Conservation (phyloP, 1,139 yeast genomes). For the Yamadazyma triangularis region DNA sequence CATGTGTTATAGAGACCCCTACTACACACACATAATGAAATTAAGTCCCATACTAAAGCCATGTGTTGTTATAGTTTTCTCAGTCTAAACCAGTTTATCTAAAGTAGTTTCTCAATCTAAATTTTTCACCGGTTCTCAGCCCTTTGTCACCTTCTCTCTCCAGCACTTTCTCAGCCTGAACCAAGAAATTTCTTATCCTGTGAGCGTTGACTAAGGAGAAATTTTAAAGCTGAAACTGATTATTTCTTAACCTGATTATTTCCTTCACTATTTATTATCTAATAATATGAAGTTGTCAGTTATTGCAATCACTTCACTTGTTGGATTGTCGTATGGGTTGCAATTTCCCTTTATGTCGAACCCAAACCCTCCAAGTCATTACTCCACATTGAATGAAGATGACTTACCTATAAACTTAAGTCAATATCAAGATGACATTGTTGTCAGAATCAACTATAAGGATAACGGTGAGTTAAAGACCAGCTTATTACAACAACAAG, state of each 20-base stretch:
- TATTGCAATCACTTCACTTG: background rate
- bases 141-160: too few relatives aligned
- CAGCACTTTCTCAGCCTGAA: too few relatives aligned
- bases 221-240: background rate
- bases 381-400: constrained; percentile 10
- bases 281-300: background rate
- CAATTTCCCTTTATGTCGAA: constrained; percentile 1
- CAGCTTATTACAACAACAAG: constrained; percentile 12
- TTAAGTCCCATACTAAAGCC: background rate
- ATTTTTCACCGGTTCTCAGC: too few relatives aligned
- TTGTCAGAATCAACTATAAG: constrained; percentile 39
- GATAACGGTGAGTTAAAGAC: constrained; percentile 16
- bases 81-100: too few relatives aligned
- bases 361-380: constrained; percentile 9
- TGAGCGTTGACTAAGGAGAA: background rate
- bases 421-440: constrained; percentile 48
- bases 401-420: constrained; percentile 44
- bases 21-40: constrained; percentile 1
- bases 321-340: background rate
- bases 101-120: too few relatives aligned
- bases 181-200: background rate
- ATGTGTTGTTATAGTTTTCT: too few relatives aligned
- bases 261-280: too few relatives aligned
- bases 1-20: constrained; percentile 9
- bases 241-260: too few relatives aligned